These are phyloP conservation scores for Neonectria magnoliae DNA, from an alignment of 2,329 filamentous ascomycete genomes.

Conservation along the genomic window DNA sequence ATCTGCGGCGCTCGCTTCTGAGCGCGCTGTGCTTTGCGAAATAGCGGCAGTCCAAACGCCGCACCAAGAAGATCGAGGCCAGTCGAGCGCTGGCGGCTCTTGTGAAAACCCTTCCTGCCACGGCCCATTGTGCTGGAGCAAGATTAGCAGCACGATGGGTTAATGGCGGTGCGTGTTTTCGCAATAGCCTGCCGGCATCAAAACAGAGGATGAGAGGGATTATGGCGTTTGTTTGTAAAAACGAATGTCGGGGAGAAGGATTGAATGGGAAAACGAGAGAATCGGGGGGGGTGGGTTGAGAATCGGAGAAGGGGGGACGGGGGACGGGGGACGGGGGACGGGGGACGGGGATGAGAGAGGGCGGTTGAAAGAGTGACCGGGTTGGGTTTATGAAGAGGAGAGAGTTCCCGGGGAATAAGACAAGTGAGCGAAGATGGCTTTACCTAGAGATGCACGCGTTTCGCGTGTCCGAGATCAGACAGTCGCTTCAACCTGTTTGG, in stretches of 20 bases:
- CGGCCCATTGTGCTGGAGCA: conserved; percentile 33
- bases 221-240: not conserved
- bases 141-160: conserved; percentile 3
- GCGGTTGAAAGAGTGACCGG: not conserved
- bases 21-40: conserved; percentile 18
- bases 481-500: not conserved
- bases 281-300: not conserved
- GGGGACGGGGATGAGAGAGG: not conserved
- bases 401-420: not conserved
- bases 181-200: not conserved
- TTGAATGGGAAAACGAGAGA: not conserved
- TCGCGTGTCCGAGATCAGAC: not conserved
- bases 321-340: not conserved
- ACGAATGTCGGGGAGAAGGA: not conserved
- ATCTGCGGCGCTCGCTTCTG: conserved; percentile 18
- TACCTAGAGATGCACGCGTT: not conserved
- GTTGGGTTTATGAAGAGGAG: not conserved
- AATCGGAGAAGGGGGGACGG: not conserved
- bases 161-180: not conserved
- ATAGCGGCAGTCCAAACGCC: conserved; percentile 41
- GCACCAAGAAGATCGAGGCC: conserved; percentile 43
- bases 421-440: conserved; percentile 14
- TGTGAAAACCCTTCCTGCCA: conserved; percentile 26
- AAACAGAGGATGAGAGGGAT: not conserved
- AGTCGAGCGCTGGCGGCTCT: conserved; percentile 24